A percentile compares a stretch with the other conserved stretches of the same genome.
These are phyloP conservation scores for Coniochaeta pulveracea DNA, from an alignment of 2,329 filamentous ascomycete genomes.

Conservation along the genomic window DNA sequence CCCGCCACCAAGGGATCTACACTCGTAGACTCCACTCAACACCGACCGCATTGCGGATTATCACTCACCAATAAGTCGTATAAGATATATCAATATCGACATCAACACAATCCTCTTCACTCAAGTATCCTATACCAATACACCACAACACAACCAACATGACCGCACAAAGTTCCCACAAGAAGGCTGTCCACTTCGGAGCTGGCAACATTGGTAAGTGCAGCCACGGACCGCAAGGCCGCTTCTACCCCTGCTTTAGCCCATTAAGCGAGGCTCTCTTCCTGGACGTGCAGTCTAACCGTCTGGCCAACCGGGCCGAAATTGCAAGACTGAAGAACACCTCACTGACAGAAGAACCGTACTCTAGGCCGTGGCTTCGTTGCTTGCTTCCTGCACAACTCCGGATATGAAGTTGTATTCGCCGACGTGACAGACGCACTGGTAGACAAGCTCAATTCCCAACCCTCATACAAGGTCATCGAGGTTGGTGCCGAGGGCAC, in stretches of 20 bases:
- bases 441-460: constrained; percentile 67
- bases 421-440: constrained; percentile 82
- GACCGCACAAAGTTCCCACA: constrained; percentile 16
- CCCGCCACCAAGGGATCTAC: no score
- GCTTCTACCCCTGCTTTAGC: constrained; percentile 9
- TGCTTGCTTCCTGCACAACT: constrained; percentile 86
- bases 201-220: constrained; percentile 68
- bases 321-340: constrained; percentile 2
- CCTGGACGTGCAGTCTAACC: background rate
- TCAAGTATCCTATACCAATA: background rate
- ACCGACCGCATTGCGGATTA: no score
- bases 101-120: background rate
- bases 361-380: constrained; percentile 61
- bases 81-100: no score
- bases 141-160: constrained; percentile 6
- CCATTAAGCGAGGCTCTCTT: constrained; percentile 1
- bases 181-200: constrained; percentile 75
- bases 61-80: no score
- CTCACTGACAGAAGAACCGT: constrained; percentile 1
- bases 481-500: constrained; percentile 83
- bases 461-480: constrained; percentile 77
- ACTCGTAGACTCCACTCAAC: no score
- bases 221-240: background rate
- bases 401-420: constrained; percentile 92
- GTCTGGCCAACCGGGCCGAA: background rate